Percentiles rank a stretch among this genome's conserved stretches.
These are phyloP conservation scores for Cryptococcus deneoformans DNA, from an alignment of 1,284 basidiomycete genomes.

Conservation along the genomic window DNA sequence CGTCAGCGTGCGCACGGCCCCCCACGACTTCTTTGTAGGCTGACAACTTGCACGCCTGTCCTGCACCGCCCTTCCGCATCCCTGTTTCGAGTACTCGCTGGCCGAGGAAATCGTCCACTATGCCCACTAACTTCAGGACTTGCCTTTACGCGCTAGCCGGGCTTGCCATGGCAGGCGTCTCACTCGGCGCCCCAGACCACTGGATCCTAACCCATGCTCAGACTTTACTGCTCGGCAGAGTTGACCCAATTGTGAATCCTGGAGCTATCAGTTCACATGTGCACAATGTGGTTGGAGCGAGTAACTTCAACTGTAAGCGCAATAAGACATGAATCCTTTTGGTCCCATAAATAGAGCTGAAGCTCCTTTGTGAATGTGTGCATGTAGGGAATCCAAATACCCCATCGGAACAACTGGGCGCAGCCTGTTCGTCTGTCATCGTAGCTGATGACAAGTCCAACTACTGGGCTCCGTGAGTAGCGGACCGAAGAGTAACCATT, in stretches of 20 bases:
- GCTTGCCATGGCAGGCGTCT: conserved; percentile 5
- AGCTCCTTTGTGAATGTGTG: too few species aligned
- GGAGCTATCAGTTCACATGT: conserved; percentile 41
- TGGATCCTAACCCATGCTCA: conserved; percentile 29
- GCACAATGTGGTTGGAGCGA: conserved; percentile 45
- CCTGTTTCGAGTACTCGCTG: too few species aligned
- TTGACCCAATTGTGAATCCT: conserved; percentile 46
- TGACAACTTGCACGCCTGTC: too few species aligned
- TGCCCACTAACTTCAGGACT: background rate
- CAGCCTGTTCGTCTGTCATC: conserved; percentile 32
- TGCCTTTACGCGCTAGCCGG: conserved; percentile 1
- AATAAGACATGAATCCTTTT: background rate
- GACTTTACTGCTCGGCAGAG: conserved; percentile 34
- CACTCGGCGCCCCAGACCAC: conserved; percentile 18
- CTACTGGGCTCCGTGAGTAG: conserved; percentile 40
- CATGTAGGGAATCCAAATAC: conserved; percentile 15
- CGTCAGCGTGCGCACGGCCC: background rate
- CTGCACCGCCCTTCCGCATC: too few species aligned
- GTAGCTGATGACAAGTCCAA: conserved; percentile 42
- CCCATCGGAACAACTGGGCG: conserved; percentile 21
- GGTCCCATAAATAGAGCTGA: too few species aligned
- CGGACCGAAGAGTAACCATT: too few species aligned
- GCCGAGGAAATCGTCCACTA: too few species aligned
- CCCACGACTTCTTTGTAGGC: too few species aligned
- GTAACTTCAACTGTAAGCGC: conserved; percentile 34